Base-by-base conservation (phyloP, 306 rosid genomes). In the Lotus japonicus region DNA sequence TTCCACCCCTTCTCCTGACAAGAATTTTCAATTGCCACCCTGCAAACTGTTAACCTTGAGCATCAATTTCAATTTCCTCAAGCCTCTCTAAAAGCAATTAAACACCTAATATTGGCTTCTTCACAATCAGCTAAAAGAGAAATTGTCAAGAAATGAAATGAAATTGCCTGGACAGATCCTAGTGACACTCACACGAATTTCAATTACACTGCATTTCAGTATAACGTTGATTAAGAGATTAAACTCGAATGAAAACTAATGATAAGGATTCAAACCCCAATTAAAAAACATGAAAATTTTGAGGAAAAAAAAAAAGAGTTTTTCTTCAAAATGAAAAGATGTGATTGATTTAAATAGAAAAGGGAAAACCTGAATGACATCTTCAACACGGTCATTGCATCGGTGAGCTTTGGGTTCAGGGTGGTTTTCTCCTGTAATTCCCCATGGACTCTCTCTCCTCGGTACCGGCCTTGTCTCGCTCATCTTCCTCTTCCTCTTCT, bases 381-480 rank as follows among this genome's bases (percentile, higher is more conserved):
- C 96, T 57, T 94, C 98, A 48, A 84, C 89, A 53, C 96, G 86
- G 44, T 94, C 98, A 70, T 94, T 90, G 90, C 98, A 94, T 42
- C 97, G 83, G 76, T 94, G 98, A 69, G 98, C 86, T 76, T 86
- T 90, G 9, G 96, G 98, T 55, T 94, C 83, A 10, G 89, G 97
- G 69, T 82, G 86, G 1, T 85, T 81, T 5, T 86, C 97, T 59
- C 88, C 92, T 3, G 95, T 83, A 7, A 68, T 12, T 4, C 98
- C 98, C 97, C 98, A 94, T 52, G 98, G 97, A 64, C 97, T 90
- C 77, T 94, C 97, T 81, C 97, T 82, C 69, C 98, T 80, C 13
- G 88, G 95, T 41, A 94, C 95, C 1, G 98, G 95, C 54, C 98
- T 84, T 26, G 86, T 59, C 82, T 85, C 91, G 65, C 89, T 81